Percentiles rank a stretch among this genome's conserved stretches.
Evolutionary conservation across 2,329 filamentous ascomycete species (phyloP).

Genomic region (Pseudogymnoascus sp.): DNA sequence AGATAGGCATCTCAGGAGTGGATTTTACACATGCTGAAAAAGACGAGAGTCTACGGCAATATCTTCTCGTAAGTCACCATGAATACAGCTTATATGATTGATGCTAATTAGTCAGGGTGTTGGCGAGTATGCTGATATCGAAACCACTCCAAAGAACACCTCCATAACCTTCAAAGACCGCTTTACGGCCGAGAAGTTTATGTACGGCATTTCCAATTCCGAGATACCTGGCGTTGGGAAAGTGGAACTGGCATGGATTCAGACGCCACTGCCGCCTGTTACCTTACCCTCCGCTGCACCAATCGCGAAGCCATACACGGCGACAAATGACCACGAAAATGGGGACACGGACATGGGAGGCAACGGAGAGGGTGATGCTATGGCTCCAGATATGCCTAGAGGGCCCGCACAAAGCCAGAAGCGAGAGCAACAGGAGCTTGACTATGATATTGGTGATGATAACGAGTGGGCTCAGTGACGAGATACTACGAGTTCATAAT

Average conservation of each 20-base stretch:
- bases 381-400: slow-evolving; percentile 16
- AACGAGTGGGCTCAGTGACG: slow-evolving; percentile 26
- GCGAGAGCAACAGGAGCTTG: slow-evolving; percentile 23
- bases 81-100: slow-evolving; percentile 12
- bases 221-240: slow-evolving; percentile 55
- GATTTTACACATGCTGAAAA: slow-evolving; percentile 53
- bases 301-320: slow-evolving; percentile 9
- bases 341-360: slow-evolving; percentile 19
- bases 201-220: slow-evolving; percentile 46
- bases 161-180: slow-evolving; percentile 58
- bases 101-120: slow-evolving; percentile 39
- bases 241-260: slow-evolving; percentile 58
- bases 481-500: background rate
- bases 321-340: slow-evolving; percentile 11
- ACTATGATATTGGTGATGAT: slow-evolving; percentile 35
- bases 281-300: slow-evolving; percentile 12
- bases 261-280: slow-evolving; percentile 23
- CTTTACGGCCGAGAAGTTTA: slow-evolving; percentile 62
- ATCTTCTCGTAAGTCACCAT: slow-evolving; percentile 51
- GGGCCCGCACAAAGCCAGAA: slow-evolving; percentile 4
- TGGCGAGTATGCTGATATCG: slow-evolving; percentile 53
- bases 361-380: slow-evolving; percentile 23
- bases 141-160: slow-evolving; percentile 38
- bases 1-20: slow-evolving; percentile 53
- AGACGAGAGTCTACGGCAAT: slow-evolving; percentile 62